phyloP scores from a whole-genome alignment of 441 rosid genomes.

The Populus hybrid region DNA sequence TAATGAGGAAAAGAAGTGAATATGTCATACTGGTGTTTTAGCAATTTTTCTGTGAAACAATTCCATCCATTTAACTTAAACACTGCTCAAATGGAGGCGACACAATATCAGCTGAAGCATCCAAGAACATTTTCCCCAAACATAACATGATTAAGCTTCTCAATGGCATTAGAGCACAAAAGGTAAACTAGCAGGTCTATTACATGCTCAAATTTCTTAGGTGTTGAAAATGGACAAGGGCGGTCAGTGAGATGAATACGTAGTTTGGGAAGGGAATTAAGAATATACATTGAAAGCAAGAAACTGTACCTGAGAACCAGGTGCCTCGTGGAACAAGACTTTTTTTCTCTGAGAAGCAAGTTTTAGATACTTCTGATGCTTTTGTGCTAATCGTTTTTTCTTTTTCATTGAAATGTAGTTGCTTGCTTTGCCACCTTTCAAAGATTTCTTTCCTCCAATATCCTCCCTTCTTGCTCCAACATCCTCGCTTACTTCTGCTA shows the following conservation, averaged over 20 bases:
- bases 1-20: not conserved
- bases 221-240: constrained; percentile 1
- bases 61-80: not conserved
- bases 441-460: constrained; percentile 39
- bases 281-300: constrained; percentile 8
- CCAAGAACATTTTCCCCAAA: not conserved
- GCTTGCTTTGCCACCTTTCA: constrained; percentile 43
- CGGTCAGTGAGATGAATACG: constrained; percentile 4
- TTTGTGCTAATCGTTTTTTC: constrained; percentile 42
- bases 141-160: not conserved
- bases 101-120: not conserved
- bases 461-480: constrained; percentile 38
- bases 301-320: constrained; percentile 52
- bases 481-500: constrained; percentile 38
- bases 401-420: constrained; percentile 47
- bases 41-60: not conserved
- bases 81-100: not conserved
- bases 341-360: constrained; percentile 55
- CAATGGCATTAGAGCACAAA: not conserved
- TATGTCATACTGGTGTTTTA: not conserved
- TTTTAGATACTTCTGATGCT: constrained; percentile 50
- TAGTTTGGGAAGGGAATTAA: constrained; percentile 5
- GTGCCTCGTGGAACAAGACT: constrained; percentile 34
- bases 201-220: not conserved
- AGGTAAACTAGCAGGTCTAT: not conserved